Evolutionary conservation across 768 basidiomycete genomes (phyloP).

Genomic region (Rhodotorula toruloides): DNA sequence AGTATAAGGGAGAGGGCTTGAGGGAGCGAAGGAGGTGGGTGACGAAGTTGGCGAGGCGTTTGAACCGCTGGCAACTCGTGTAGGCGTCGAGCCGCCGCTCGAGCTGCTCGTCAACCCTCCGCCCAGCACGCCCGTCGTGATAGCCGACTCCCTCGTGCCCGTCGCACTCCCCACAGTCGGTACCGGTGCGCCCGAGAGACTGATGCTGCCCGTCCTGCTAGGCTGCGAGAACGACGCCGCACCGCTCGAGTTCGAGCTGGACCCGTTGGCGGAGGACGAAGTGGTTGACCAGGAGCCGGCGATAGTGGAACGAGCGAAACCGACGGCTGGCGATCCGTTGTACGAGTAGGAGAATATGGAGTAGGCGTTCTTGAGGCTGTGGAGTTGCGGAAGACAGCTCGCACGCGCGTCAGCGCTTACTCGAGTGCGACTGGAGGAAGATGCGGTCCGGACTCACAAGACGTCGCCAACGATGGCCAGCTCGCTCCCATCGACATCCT

Average conservation of each 20-base stretch:
- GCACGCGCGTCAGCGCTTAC: neutral
- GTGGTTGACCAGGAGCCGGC: neutral
- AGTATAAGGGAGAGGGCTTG: too few relatives aligned
- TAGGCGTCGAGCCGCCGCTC: too few relatives aligned
- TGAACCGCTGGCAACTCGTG: too few relatives aligned
- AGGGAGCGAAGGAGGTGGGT: too few relatives aligned
- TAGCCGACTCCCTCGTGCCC: neutral
- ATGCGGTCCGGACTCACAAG: neutral
- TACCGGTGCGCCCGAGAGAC: neutral
- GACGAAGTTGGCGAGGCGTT: too few relatives aligned
- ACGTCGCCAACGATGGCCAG: constrained; percentile 7
- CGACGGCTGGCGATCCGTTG: constrained; percentile 9
- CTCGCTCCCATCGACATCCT: constrained; percentile 3
- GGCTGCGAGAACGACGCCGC: neutral
- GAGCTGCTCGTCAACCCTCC: neutral
- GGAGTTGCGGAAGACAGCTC: neutral
- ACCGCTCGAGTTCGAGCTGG: neutral
- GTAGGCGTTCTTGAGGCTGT: constrained; percentile 25
- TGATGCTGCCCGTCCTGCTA: neutral
- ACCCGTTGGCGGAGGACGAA: too few relatives aligned
- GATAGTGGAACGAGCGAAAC: neutral
- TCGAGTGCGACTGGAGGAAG: too few relatives aligned
- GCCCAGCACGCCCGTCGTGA: neutral
- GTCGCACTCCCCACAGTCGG: neutral
- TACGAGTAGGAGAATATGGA: constrained; percentile 24